Percentiles rank a stretch among this genome's conserved stretches.
phyloP scores from a whole-genome alignment of 2,329 filamentous ascomycete genomes.

The Xylariaceae sp. region DNA sequence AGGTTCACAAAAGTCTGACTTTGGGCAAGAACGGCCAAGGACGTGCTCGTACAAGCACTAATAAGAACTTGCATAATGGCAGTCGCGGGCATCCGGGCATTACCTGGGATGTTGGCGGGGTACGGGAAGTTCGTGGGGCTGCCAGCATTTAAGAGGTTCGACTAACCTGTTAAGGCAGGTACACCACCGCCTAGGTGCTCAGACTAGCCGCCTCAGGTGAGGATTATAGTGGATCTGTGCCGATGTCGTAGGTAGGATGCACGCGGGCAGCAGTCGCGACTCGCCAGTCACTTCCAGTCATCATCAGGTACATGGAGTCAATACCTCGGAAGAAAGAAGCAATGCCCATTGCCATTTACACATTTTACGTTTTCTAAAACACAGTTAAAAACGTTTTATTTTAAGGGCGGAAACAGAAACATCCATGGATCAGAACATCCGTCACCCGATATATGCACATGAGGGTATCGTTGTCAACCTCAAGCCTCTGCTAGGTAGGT shows the following conservation, averaged over 20 bases:
- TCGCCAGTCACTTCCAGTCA: neutral
- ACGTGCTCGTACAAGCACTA: too few species aligned
- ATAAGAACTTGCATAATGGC: neutral
- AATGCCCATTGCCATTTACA: neutral
- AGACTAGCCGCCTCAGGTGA: too few species aligned
- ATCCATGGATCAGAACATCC: neutral
- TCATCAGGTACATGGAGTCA: neutral
- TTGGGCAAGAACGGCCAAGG: too few species aligned
- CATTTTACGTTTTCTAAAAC: neutral
- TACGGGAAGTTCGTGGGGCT: too few species aligned
- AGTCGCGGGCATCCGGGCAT: neutral
- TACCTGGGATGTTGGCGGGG: neutral
- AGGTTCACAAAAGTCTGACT: neutral
- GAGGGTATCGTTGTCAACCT: conserved; percentile 19
- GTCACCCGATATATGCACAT: conserved; percentile 2
- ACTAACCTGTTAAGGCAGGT: too few species aligned
- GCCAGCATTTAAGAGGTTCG: too few species aligned
- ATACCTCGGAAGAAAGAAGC: neutral
- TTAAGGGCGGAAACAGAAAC: neutral
- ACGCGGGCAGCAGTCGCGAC: too few species aligned
- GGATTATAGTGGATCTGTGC: too few species aligned
- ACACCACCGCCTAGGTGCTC: too few species aligned
- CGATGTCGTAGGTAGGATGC: too few species aligned
- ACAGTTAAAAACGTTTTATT: neutral
- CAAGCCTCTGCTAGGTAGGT: conserved; percentile 11